Conservation (phyloP, 2,329 filamentous ascomycete species). For the Neonectria neomacrospora region DNA sequence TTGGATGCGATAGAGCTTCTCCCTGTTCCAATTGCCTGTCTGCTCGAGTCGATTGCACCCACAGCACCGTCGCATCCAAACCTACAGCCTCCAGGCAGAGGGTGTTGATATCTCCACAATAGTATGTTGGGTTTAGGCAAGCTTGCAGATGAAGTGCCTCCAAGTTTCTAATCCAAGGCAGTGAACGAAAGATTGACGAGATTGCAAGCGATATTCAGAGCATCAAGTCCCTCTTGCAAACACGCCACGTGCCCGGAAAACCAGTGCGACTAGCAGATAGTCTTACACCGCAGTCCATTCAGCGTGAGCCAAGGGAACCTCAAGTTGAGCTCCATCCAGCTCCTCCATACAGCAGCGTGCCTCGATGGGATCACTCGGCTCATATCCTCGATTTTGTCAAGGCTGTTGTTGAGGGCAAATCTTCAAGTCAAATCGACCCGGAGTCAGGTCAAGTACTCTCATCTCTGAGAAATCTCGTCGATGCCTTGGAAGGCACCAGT, state of each 20-base stretch:
- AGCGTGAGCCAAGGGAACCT: neutral
- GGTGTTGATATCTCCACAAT: constrained; percentile 51
- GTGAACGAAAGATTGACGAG: constrained; percentile 52
- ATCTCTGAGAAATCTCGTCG: constrained; percentile 25
- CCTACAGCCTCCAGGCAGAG: constrained; percentile 46
- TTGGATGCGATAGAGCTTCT: constrained; percentile 36
- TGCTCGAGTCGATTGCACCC: constrained; percentile 48
- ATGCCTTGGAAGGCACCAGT: constrained; percentile 13
- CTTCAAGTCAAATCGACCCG: neutral
- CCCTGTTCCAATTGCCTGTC: constrained; percentile 49
- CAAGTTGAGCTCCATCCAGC: neutral
- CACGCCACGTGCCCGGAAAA: constrained; percentile 28
- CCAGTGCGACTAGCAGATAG: too few species aligned
- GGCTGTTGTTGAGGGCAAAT: constrained; percentile 28
- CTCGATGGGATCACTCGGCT: constrained; percentile 48
- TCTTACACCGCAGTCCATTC: neutral
- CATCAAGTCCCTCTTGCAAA: constrained; percentile 44
- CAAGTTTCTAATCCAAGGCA: constrained; percentile 6
- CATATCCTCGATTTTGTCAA: constrained; percentile 52
- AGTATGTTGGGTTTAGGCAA: constrained; percentile 40
- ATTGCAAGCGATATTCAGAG: constrained; percentile 49
- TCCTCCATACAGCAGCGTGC: neutral
- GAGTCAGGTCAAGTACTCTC: constrained; percentile 15
- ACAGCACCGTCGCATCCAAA: constrained; percentile 45
- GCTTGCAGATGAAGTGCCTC: fast-evolving